Conservation (phyloP, 345 rosid species). For the Combretum micranthum region DNA sequence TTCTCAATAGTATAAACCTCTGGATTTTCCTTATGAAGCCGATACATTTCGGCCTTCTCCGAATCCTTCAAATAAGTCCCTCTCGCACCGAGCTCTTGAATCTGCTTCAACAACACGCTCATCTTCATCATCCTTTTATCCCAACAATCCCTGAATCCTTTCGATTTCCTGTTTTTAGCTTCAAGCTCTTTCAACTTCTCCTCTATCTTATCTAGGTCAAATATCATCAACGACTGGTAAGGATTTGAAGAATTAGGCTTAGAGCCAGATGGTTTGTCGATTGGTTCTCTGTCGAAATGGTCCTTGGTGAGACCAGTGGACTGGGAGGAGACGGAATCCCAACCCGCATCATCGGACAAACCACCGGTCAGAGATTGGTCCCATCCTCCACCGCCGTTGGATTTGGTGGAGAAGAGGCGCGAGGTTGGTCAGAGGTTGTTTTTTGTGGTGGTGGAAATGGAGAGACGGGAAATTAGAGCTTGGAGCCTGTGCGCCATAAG, state of each 20-base stretch:
- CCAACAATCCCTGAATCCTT: conserved; percentile 55
- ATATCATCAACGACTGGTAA: conserved; percentile 22
- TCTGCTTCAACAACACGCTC: conserved; percentile 61
- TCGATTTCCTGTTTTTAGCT: conserved; percentile 32
- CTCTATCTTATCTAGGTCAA: conserved; percentile 43
- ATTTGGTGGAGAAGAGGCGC: conserved; percentile 31
- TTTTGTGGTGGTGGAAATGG: conserved; percentile 26
- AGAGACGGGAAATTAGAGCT: conserved; percentile 33
- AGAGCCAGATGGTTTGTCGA: conserved; percentile 20
- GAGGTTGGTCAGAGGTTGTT: conserved; percentile 14
- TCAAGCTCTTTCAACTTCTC: conserved; percentile 41
- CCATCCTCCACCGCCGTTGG: conserved; percentile 35
- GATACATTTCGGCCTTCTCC: conserved; percentile 94
- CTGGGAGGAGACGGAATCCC: conserved; percentile 82
- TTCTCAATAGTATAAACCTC: conserved; percentile 71
- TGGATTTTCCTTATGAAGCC: conserved; percentile 76
- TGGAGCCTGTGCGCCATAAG: conserved; percentile 33
- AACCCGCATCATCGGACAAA: conserved; percentile 41
- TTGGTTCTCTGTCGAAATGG: conserved; percentile 71
- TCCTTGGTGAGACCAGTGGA: conserved; percentile 86
- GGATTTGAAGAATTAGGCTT: conserved; percentile 8
- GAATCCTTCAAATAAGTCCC: conserved; percentile 87
- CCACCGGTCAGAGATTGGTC: conserved; percentile 24
- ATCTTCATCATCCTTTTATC: conserved; percentile 43
- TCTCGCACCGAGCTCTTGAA: conserved; percentile 81